phyloP scores from a whole-genome alignment of 768 basidiomycete genomes.

The Amanita jacksonii region DNA sequence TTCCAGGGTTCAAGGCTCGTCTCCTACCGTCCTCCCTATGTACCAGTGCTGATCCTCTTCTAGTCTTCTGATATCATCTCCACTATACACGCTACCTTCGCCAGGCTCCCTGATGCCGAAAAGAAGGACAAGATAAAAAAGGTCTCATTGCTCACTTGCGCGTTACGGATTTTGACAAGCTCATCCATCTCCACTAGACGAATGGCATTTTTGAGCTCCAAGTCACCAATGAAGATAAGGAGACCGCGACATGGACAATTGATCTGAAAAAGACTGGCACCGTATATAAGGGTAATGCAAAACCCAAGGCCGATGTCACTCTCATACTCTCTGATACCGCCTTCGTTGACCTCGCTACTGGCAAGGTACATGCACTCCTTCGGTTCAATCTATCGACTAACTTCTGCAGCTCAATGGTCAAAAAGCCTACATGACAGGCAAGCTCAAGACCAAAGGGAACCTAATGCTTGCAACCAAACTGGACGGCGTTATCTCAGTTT shows the following conservation, averaged over 20 bases:
- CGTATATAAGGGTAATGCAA: slow-evolving; percentile 64
- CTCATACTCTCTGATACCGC: slow-evolving; percentile 72
- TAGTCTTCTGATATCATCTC: slow-evolving; percentile 64
- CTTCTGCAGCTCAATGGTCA: slow-evolving; percentile 66
- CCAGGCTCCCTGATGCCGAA: slow-evolving; percentile 46
- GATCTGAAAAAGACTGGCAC: slow-evolving; percentile 82
- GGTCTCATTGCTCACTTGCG: slow-evolving; percentile 25
- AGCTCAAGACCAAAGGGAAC: slow-evolving; percentile 86
- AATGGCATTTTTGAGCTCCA: slow-evolving; percentile 85
- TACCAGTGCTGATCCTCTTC: not conserved
- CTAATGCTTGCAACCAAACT: slow-evolving; percentile 94
- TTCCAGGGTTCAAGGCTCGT: slow-evolving; percentile 61
- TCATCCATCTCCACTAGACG: slow-evolving; percentile 38
- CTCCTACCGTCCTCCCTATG: not conserved
- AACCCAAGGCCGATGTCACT: slow-evolving; percentile 75
- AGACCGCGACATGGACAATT: slow-evolving; percentile 80
- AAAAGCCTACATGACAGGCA: slow-evolving; percentile 94
- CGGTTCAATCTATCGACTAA: not conserved
- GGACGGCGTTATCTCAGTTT: slow-evolving; percentile 70
- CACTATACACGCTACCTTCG: slow-evolving; percentile 42
- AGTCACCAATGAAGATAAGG: slow-evolving; percentile 62
- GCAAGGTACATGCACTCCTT: slow-evolving; percentile 39
- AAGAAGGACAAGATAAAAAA: slow-evolving; percentile 67
- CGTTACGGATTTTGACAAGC: not conserved
- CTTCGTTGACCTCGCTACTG: slow-evolving; percentile 58